Evolutionary conservation across 495 filamentous ascomycete genomes (phyloP), one percentile per base, ranked within the genome.

Genomic region (Penicillium mononematosum): DNA sequence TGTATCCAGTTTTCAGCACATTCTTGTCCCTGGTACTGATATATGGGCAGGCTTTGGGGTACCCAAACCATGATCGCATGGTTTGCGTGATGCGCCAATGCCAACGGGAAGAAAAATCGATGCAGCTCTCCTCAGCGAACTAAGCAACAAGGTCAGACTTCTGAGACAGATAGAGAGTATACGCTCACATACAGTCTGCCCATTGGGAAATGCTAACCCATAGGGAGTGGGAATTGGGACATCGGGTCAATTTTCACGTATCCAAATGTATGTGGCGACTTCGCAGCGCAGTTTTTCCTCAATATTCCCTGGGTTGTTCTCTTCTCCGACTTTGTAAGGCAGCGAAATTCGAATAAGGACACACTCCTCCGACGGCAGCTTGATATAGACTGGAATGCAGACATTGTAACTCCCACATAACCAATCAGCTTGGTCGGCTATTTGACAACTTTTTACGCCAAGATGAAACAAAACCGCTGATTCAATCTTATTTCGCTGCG

Each of bases 221-320:
- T n/a, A 29, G 5, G 29, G 24, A 4, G 16, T 8, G 12, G 47
- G 31, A 24, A 50, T 38, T 6, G 47, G 31, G 6, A 39, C 24
- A 8, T 0, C 19, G 1, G 32, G 47, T 7, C 32, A 39, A 24
- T 50, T 5, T n/a, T 50, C 32, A n/a, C 6, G 48, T 50, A 50
- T 50, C 29, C 48, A 50, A 9, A 38, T 50, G 25, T 29, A 49
- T 25, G 36, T 46, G 29, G 22, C 45, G 46, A 42, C 47, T 62
- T 74, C 75, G 54, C 65, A 74, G 8, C 70, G 61, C 5, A 76
- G 34, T 48, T 76, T 78, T 50, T 76, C 73, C 50, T 78, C 70
- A 5, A 59, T 58, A 57, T 71, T 78, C 48, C 74, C 73, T 31
- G 74, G 69, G 22, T 61, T 48, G 10, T 54, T 54, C 9, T 24